Base-by-base conservation (phyloP, 2,329 filamentous ascomycete genomes). In the Stemphylium vesicarium region DNA sequence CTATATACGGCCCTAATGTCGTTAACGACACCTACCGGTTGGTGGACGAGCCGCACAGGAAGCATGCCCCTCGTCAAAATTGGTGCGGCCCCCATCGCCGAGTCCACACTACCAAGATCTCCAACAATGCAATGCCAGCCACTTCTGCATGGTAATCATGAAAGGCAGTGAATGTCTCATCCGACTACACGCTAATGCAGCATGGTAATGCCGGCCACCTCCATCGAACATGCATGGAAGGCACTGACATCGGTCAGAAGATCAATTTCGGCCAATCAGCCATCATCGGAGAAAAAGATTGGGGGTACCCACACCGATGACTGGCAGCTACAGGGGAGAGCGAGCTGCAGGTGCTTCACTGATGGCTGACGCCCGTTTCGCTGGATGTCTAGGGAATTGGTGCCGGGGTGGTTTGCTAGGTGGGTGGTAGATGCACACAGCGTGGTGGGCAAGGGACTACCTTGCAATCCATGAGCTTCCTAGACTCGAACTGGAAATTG, bases 181-280 rank as follows among this genome's bases (percentile, higher is more conserved):
- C 43, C 15, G 22, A 53, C 43, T 48, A 48, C 37, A 48, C 37
- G 37, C 43, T 53, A 41, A 41, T 29, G 37, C 31, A 48, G 12
- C 11, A 48, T 2, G 22, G 31, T 41, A 20, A 31, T 26, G 11
- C 18, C 15, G 29, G 13, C 24, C 29, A 29, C 22, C 31, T 29
- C 15, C 22, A 41, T 47, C 16, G 38, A 38, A 42, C 36, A 36
- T 48, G 37, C 38, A 53, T 31, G 26, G 48, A 47, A 52, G 38
- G 16, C 38, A 44, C 24, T 35, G 32, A 53, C 24, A 48, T 46
- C 12, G 37, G 31, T 40, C 43, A 48, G 50, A 37, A 36, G 50
- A 18, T 33, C 15, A 37, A 31, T 29, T 22, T 15, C 16, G 29
- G 37, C 37, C 43, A 53, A 48, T 53, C 22, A 41, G 3, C 11